These are phyloP conservation scores for Colletotrichum salicis DNA, from an alignment of 2,329 filamentous ascomycete genomes.

Conservation along the genomic window DNA sequence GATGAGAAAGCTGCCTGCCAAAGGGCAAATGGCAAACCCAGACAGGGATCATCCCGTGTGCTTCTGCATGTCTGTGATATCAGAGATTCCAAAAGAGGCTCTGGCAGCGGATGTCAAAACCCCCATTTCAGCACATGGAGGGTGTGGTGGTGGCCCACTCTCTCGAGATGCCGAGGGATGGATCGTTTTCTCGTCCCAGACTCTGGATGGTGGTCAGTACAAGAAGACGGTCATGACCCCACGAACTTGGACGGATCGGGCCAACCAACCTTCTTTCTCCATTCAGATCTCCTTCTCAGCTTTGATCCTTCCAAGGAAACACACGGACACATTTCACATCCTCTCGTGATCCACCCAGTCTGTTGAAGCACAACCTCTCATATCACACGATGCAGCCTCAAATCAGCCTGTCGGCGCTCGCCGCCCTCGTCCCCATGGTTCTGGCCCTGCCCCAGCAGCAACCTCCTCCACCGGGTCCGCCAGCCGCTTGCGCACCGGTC, in stretches of 20 bases:
- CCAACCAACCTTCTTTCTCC: background rate
- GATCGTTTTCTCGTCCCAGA: constrained; percentile 19
- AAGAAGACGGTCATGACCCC: constrained; percentile 17
- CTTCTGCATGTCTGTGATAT: background rate
- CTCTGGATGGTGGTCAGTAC: constrained; percentile 17
- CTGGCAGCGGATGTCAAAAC: background rate
- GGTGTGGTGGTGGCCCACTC: background rate
- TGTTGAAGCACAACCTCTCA: background rate
- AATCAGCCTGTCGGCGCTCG: constrained; percentile 18
- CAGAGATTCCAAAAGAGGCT: background rate
- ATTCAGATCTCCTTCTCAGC: background rate
- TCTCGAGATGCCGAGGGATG: constrained; percentile 18
- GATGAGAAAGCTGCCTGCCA: background rate
- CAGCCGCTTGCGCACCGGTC: constrained; percentile 36
- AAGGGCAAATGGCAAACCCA: background rate
- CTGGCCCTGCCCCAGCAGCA: constrained; percentile 15
- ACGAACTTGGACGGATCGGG: background rate
- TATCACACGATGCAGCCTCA: constrained; percentile 9
- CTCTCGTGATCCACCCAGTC: background rate
- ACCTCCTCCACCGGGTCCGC: background rate
- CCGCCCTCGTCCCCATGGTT: constrained; percentile 15
- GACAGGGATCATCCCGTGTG: background rate
- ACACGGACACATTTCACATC: background rate
- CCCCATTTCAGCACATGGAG: constrained; percentile 8
- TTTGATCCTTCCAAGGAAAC: background rate